Evolutionary conservation across 2,329 filamentous ascomycete species (phyloP), one percentile per base, ranked within the genome.

Genomic region (Zasmidium cellare): DNA sequence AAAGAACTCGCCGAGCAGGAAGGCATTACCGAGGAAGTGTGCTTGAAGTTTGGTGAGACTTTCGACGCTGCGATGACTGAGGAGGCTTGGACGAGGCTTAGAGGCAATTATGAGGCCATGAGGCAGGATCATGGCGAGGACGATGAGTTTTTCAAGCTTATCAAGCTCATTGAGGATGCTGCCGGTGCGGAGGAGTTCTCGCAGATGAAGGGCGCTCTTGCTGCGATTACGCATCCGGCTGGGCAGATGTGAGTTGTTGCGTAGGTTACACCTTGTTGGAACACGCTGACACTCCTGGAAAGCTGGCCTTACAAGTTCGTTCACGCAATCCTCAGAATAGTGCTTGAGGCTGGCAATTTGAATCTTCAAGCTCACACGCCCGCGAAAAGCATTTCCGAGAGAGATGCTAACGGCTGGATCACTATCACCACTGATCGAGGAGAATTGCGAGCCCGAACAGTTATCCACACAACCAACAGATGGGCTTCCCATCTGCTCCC

Each of bases 31-130:
- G 68, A 72, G 11, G 69, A 71, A 48, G 66, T 70, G 0, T 68
- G 64, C 46, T 60, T 72, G 31, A 65, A 66, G 18, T 65, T 71
- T 7, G 68, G 69, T 19, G 66, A 71, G 58, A 72, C 71, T 2
- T 72, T 72, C 48, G 71, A 72, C 56, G 71, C 68, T 14, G 70
- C 68, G 1, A 72, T 72, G 70, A 69, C 71, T 1, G 64, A 68
- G 3, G 67, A 70, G 51, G 69, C 69, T 18, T 72, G 67, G 71
- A 46, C 41, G 2, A 56, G 69, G 9, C 60, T 72, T 1, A 69
- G 66, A 38, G 62, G 60, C 35, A 67, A 68, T 19, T 68, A 65
- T 24, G 68, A 70, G 2, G 61, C 59, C 2, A 69, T 72, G 60
- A 61, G 61, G 23, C 63, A 51, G 3, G 70, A 72, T 18, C 65